Base-by-base conservation (phyloP, 345 rosid species). In the Hibiscus syriacus region DNA sequence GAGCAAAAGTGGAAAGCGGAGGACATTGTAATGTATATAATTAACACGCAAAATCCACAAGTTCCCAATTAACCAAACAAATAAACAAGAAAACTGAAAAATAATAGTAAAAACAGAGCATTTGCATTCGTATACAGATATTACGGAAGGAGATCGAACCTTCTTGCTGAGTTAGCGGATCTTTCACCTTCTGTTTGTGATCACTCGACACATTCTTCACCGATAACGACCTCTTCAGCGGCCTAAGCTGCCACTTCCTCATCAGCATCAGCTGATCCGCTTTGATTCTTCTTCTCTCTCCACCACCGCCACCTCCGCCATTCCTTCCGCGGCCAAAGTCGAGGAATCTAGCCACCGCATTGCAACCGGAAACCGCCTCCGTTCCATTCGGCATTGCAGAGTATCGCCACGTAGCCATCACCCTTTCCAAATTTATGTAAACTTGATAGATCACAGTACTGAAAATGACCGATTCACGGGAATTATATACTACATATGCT, bases 161-260 rank as follows among this genome's bases (percentile, higher is more conserved):
- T 79, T 77, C 78, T 72, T 84, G 72, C 36, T 68, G 78, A 38
- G 48, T 63, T 22, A 70, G 32, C 10, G 65, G 69, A 67, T 80
- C 81, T 29, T 75, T 27, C 1, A 70, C 36, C 19, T 75, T 80
- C 73, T 63, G 73, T 56, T 64, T 72, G 0, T 75, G 78, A 46
- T 80, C 81, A 43, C 82, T 69, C 41, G 84, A 84, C 14, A 72
- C 74, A 32, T 68, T 74, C 72, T 73, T 82, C 39, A 79, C 79
- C 22, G 67, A 67, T 46, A 25, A 52, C 67, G 61, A 9, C 74
- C 78, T 58, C 74, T 75, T 50, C 49, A 4, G 9, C 1, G 72
- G 77, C 20, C 64, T 73, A 26, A 32, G 29, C 48, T 27, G 70
- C 64, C 70, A 68, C 41, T 30, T 77, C 60, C 73, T 70, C 52